phyloP scores from a whole-genome alignment of 139 green algal species.

The Coelastrella sp. region DNA sequence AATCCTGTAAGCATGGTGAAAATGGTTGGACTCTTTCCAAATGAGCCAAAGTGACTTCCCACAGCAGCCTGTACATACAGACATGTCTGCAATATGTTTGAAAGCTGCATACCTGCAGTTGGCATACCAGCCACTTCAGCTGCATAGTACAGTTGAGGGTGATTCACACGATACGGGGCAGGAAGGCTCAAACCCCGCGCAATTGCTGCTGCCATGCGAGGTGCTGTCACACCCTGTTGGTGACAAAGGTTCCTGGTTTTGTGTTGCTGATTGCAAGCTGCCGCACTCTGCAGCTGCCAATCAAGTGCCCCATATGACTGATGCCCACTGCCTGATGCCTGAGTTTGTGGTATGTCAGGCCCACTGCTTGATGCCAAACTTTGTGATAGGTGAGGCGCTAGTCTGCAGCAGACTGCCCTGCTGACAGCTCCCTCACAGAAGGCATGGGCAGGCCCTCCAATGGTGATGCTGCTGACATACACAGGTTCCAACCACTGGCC shows the following conservation, averaged over 20 bases:
- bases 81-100: too few species aligned
- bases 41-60: too few species aligned
- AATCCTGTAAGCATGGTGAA: too few species aligned
- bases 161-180: neutral
- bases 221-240: neutral
- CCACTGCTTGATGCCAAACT: neutral
- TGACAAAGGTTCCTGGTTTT: too few species aligned
- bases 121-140: neutral
- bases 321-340: neutral
- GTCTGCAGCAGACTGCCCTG: conserved; percentile 15
- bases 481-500: neutral
- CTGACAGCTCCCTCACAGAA: neutral
- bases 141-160: neutral
- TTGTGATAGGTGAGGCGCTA: neutral
- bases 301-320: neutral
- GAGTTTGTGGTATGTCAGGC: neutral
- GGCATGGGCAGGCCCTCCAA: neutral
- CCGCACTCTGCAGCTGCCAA: neutral
- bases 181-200: neutral
- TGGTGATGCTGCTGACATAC: conserved; percentile 13
- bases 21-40: too few species aligned
- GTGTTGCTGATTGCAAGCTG: neutral
- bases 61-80: too few species aligned
- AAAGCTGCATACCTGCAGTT: neutral
- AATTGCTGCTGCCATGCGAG: neutral